phyloP scores from a whole-genome alignment of 2,329 filamentous ascomycete genomes.

The Daldinia eschscholtzii region DNA sequence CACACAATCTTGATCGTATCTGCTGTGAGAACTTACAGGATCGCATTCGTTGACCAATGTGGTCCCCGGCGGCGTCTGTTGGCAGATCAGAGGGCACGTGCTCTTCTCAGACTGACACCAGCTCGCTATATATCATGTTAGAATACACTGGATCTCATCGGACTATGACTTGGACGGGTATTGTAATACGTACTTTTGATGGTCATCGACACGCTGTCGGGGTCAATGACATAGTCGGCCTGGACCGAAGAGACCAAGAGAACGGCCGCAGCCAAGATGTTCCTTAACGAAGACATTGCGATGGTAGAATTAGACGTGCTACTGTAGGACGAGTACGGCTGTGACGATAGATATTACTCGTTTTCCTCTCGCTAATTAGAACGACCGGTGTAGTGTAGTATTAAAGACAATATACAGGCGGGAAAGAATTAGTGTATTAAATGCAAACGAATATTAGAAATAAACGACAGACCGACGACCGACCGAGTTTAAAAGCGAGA shows the following conservation, averaged over 20 bases:
- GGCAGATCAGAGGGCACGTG: slow-evolving; percentile 79
- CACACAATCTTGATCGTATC: not conserved
- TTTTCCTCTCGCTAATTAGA: slow-evolving; percentile 25
- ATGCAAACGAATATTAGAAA: slow-evolving; percentile 30
- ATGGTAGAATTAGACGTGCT: slow-evolving; percentile 26
- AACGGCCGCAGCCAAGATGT: slow-evolving; percentile 67
- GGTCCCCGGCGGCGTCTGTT: slow-evolving; percentile 66
- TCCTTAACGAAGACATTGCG: slow-evolving; percentile 68
- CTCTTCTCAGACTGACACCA: slow-evolving; percentile 76
- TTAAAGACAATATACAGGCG: slow-evolving; percentile 38
- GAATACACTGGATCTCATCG: not conserved
- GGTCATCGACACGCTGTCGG: slow-evolving; percentile 66
- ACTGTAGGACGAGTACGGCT: slow-evolving; percentile 9
- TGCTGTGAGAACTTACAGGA: slow-evolving; percentile 61
- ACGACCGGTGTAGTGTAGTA: slow-evolving; percentile 34
- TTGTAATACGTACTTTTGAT: slow-evolving; percentile 62
- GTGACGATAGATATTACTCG: slow-evolving; percentile 19
- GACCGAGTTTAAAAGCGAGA: slow-evolving; percentile 39
- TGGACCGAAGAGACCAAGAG: slow-evolving; percentile 66
- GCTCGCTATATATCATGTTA: slow-evolving; percentile 52
- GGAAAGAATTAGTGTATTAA: slow-evolving; percentile 31
- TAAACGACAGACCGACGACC: slow-evolving; percentile 30
- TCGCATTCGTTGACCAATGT: slow-evolving; percentile 75
- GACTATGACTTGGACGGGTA: not conserved
- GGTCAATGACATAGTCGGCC: slow-evolving; percentile 72